phyloP scores from a whole-genome alignment of 805 yeast species.

The Naumovozyma castellii region DNA sequence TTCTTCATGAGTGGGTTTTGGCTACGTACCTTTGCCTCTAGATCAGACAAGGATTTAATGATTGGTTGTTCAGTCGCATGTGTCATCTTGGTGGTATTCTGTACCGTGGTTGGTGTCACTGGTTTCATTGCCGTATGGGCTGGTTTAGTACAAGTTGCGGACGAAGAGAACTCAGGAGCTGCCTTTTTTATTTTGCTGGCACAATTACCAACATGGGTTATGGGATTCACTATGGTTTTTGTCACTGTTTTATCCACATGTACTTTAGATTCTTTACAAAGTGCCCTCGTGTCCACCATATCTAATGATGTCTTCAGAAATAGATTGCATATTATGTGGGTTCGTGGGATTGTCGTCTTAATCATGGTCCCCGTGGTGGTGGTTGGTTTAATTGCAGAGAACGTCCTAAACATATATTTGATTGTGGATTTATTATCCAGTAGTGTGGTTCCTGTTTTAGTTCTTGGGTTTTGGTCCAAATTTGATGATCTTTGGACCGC shows the following conservation, averaged over 20 bases:
- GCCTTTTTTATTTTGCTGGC: slow-evolving; percentile 66
- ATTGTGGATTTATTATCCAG: slow-evolving; percentile 88
- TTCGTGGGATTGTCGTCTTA: slow-evolving; percentile 59
- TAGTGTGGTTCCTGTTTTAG: slow-evolving; percentile 73
- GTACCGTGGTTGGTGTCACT: slow-evolving; percentile 67
- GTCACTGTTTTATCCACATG: slow-evolving; percentile 70
- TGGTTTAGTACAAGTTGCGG: slow-evolving; percentile 43
- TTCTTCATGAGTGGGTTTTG: slow-evolving; percentile 88
- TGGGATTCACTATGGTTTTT: slow-evolving; percentile 74
- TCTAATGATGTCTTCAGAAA: slow-evolving; percentile 88
- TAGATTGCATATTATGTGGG: slow-evolving; percentile 54
- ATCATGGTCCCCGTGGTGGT: slow-evolving; percentile 83
- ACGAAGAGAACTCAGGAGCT: slow-evolving; percentile 44
- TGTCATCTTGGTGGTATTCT: slow-evolving; percentile 49
- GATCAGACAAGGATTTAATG: slow-evolving; percentile 60
- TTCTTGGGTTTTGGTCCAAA: slow-evolving; percentile 61
- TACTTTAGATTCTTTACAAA: slow-evolving; percentile 80
- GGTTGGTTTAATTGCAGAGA: slow-evolving; percentile 75
- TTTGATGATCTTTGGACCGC: slow-evolving; percentile 62
- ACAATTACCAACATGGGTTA: slow-evolving; percentile 75
- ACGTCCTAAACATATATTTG: slow-evolving; percentile 75
- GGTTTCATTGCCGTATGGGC: slow-evolving; percentile 92
- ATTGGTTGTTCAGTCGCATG: slow-evolving; percentile 74
- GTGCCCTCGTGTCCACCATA: slow-evolving; percentile 79
- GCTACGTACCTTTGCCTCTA: slow-evolving; percentile 88